Evolutionary conservation across 78 protist genomes (phyloP).

Genomic region (Cavenderia fasciculata): DNA sequence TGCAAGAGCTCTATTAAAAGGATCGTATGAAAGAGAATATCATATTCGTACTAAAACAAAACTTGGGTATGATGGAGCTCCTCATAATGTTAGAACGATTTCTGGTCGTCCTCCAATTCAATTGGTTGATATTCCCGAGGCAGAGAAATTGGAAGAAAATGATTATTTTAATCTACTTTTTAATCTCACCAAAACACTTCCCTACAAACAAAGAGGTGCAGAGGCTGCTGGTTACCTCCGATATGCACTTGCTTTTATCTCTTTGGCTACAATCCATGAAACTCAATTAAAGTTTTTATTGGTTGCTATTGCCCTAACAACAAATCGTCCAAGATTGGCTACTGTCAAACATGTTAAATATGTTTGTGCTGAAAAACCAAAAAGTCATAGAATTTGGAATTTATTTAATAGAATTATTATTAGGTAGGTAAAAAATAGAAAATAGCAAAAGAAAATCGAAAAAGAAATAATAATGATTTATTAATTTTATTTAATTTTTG

Average conservation of each 20-base stretch:
- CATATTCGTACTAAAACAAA: too few relatives aligned
- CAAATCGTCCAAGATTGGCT: constrained; percentile 11
- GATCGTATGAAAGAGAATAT: not conserved
- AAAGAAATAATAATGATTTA: not conserved
- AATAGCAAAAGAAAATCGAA: too few relatives aligned
- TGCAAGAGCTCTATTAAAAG: constrained; percentile 48
- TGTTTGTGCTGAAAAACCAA: constrained; percentile 58
- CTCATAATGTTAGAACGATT: not conserved
- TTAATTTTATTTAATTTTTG: not conserved
- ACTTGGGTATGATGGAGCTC: too few relatives aligned
- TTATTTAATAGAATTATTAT: constrained; percentile 39
- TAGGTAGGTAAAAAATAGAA: not conserved
- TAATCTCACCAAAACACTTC: constrained; percentile 25
- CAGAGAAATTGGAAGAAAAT: constrained; percentile 43
- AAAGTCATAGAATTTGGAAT: constrained; percentile 51
- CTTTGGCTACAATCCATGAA: not conserved
- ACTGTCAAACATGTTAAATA: constrained; percentile 46
- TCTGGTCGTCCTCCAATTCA: not conserved
- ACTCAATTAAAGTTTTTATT: constrained; percentile 32
- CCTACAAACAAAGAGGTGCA: not conserved
- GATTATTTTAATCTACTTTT: constrained; percentile 20
- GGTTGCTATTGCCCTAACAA: constrained; percentile 42
- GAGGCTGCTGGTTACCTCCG: constrained; percentile 44
- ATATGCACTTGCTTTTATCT: constrained; percentile 26
- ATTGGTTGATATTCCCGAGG: too few relatives aligned